Evolutionary conservation across 2,329 filamentous ascomycete genomes (phyloP).

Genomic region (Fusarium anthophilum): DNA sequence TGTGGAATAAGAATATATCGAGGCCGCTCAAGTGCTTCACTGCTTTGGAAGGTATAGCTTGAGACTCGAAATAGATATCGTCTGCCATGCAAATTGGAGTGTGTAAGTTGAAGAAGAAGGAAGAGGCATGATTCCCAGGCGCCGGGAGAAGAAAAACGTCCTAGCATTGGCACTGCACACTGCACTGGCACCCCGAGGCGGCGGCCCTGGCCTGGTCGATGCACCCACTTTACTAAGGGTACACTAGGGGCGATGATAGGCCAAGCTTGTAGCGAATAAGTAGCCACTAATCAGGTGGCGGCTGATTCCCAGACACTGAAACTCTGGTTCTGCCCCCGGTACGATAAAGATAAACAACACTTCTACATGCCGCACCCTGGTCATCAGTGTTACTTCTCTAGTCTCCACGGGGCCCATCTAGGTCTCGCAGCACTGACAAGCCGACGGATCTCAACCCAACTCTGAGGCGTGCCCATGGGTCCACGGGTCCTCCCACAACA

Average conservation of each 20-base stretch:
- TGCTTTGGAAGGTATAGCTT: slow-evolving; percentile 12
- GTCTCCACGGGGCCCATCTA: slow-evolving; percentile 51
- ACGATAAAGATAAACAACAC: slow-evolving; percentile 41
- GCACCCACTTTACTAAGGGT: slow-evolving; percentile 46
- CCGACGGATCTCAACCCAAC: slow-evolving; percentile 51
- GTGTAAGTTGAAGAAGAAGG: slow-evolving; percentile 48
- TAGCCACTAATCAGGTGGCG: slow-evolving; percentile 38
- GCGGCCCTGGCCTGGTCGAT: slow-evolving; percentile 49
- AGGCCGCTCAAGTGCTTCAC: not conserved
- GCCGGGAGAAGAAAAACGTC: slow-evolving; percentile 51
- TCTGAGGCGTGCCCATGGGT: slow-evolving; percentile 47
- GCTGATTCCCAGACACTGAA: slow-evolving; percentile 5
- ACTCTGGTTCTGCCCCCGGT: not conserved
- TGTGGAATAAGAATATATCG: slow-evolving; percentile 2
- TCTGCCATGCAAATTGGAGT: slow-evolving; percentile 44
- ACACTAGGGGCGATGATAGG: slow-evolving; percentile 50
- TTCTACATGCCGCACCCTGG: slow-evolving; percentile 47
- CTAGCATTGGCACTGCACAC: slow-evolving; percentile 49
- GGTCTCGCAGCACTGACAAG: slow-evolving; percentile 53
- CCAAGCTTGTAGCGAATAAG: slow-evolving; percentile 33
- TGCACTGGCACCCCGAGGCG: slow-evolving; percentile 50
- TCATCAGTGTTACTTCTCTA: slow-evolving; percentile 45
- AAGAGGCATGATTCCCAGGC: slow-evolving; percentile 48
- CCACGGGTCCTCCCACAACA: slow-evolving; percentile 43
- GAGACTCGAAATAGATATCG: slow-evolving; percentile 39